Percentiles rank a stretch among this genome's conserved stretches.
These are phyloP conservation scores for Vigna nakashimae DNA, from an alignment of 306 rosid genomes.

Conservation along the genomic window DNA sequence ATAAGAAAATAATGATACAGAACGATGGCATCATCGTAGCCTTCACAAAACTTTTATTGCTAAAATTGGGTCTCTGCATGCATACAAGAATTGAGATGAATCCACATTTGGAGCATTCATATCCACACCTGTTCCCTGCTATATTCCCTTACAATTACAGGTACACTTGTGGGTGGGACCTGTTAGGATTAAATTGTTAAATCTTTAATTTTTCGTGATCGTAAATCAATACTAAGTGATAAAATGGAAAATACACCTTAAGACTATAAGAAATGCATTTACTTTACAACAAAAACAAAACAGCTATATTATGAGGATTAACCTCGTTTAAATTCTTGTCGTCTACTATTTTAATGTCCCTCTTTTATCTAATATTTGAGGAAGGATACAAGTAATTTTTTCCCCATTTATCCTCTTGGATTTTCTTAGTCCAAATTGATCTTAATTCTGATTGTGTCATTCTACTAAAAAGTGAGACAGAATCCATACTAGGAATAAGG, in stretches of 20 bases:
- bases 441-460: slow-evolving; percentile 11
- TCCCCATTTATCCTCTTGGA: background rate
- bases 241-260: background rate
- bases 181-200: slow-evolving; percentile 42
- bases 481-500: background rate
- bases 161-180: slow-evolving; percentile 74
- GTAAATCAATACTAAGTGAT: background rate
- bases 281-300: background rate
- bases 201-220: background rate
- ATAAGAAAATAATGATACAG: slow-evolving; percentile 39
- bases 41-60: slow-evolving; percentile 37
- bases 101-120: slow-evolving; percentile 41
- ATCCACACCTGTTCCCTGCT: slow-evolving; percentile 64
- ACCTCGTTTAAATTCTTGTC: slow-evolving; percentile 16
- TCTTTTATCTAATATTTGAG: background rate
- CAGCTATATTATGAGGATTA: background rate
- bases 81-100: slow-evolving; percentile 46
- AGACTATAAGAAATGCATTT: background rate
- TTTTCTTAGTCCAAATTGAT: background rate
- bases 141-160: slow-evolving; percentile 70
- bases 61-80: slow-evolving; percentile 20
- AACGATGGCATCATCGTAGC: slow-evolving; percentile 45
- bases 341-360: background rate
- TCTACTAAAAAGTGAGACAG: background rate
- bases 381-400: background rate